Percentiles rank a stretch among this genome's conserved stretches.
Evolutionary conservation across 805 yeast genomes (phyloP).

Genomic region (Candida insectorum): DNA sequence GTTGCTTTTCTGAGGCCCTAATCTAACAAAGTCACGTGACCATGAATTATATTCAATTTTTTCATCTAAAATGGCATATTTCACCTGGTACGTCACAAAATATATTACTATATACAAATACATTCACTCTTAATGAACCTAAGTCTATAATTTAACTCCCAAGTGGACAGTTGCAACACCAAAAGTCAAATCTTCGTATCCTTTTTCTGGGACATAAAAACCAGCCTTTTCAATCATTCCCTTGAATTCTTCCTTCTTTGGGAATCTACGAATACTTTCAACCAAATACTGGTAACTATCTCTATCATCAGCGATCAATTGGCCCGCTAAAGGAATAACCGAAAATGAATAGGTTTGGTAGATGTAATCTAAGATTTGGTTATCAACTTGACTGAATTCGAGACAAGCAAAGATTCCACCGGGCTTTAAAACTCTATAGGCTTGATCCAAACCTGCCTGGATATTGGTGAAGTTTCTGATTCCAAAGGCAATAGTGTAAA

Average conservation of each 20-base stretch:
- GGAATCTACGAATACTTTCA: slow-evolving; percentile 89
- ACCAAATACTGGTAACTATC: slow-evolving; percentile 96
- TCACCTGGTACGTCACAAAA: no score
- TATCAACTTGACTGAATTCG: slow-evolving; percentile 90
- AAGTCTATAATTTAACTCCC: slow-evolving; percentile 81
- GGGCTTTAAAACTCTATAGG: slow-evolving; percentile 91
- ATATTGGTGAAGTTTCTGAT: slow-evolving; percentile 94
- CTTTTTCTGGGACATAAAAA: slow-evolving; percentile 78
- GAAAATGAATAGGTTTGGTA: slow-evolving; percentile 90
- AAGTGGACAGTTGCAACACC: slow-evolving; percentile 96
- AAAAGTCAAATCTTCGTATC: slow-evolving; percentile 90
- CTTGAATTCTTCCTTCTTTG: slow-evolving; percentile 87
- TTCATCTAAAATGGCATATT: no score
- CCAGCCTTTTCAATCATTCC: slow-evolving; percentile 94
- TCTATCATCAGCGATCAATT: slow-evolving; percentile 89
- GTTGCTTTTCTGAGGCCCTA: no score
- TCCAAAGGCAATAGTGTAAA: slow-evolving; percentile 96
- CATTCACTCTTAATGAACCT: no score
- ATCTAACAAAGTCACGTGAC: no score
- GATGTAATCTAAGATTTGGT: slow-evolving; percentile 65
- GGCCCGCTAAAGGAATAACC: slow-evolving; percentile 90
- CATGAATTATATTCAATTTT: no score
- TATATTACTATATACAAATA: no score
- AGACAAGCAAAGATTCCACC: slow-evolving; percentile 97
- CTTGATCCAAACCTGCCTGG: slow-evolving; percentile 92